Percentiles rank a stretch among this genome's conserved stretches.
These are phyloP conservation scores for Ganoderma multipileum DNA, from an alignment of 1,284 basidiomycete genomes.

Conservation along the genomic window DNA sequence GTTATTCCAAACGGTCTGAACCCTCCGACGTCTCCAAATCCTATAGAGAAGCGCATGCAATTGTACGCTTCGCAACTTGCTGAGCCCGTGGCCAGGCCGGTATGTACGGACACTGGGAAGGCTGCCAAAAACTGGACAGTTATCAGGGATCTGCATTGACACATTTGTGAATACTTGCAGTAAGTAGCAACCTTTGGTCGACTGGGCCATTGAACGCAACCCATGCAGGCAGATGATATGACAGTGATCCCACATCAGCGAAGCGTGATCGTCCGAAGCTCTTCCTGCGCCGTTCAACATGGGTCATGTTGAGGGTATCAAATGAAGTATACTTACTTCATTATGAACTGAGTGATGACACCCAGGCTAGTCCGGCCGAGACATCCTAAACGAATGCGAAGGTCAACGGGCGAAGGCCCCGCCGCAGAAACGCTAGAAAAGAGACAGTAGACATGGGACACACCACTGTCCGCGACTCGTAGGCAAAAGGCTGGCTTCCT, in stretches of 20 bases:
- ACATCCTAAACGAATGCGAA: neutral
- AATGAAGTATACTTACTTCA: neutral
- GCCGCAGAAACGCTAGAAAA: neutral
- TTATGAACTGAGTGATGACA: neutral
- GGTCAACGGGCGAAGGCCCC: neutral
- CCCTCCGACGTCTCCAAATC: neutral
- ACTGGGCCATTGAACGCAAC: neutral
- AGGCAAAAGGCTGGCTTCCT: conserved; percentile 5
- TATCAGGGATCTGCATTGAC: conserved; percentile 1
- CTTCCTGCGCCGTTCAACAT: neutral
- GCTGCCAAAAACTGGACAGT: neutral
- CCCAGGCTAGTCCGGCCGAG: neutral
- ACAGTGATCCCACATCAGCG: neutral
- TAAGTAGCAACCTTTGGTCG: neutral
- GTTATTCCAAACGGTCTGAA: neutral
- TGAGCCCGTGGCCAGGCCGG: neutral
- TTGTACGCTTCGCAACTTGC: neutral
- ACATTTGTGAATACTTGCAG: neutral
- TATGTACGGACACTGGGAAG: neutral
- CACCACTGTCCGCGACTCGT: neutral
- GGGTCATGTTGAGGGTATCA: neutral
- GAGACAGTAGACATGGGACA: neutral
- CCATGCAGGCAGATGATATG: neutral
- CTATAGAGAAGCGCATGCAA: neutral
- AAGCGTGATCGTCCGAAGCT: neutral